These are phyloP conservation scores for Alternaria brassicicola DNA, from an alignment of 2,329 filamentous ascomycete species.

Conservation along the genomic window DNA sequence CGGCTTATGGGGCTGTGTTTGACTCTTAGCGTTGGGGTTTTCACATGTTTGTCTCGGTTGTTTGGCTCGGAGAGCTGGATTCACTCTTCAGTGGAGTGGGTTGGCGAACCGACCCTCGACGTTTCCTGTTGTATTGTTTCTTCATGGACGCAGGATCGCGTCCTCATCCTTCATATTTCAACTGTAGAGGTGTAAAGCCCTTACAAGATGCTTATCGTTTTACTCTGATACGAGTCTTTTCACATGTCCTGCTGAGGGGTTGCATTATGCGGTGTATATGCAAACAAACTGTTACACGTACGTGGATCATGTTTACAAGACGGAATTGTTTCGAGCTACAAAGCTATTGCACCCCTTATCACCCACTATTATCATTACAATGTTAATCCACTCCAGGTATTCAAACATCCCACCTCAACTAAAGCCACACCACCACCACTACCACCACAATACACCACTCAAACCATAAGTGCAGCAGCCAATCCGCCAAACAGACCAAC, in stretches of 20 bases:
- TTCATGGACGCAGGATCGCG: not conserved
- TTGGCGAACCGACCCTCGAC: not conserved
- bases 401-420: not conserved
- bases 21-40: conserved; percentile 18
- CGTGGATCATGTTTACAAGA: not conserved
- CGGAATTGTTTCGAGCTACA: not conserved
- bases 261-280: not conserved
- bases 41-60: not conserved
- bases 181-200: not conserved
- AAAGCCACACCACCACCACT: too few species aligned
- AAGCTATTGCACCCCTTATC: not conserved
- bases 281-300: not conserved
- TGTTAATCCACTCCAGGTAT: not conserved
- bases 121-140: not conserved
- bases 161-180: not conserved
- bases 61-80: not conserved
- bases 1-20: conserved; percentile 33
- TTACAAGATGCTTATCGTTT: not conserved
- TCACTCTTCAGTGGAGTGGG: not conserved
- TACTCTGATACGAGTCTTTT: not conserved
- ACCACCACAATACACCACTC: not conserved
- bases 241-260: accelerated
- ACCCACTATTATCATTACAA: not conserved
- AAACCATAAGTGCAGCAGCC: not conserved
- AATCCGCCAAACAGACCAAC: not conserved